A percentile compares a stretch with the other conserved stretches of the same genome.
Evolutionary conservation across 2,329 filamentous ascomycete genomes (phyloP).

Genomic region (Aspergillus spinulosporus): DNA sequence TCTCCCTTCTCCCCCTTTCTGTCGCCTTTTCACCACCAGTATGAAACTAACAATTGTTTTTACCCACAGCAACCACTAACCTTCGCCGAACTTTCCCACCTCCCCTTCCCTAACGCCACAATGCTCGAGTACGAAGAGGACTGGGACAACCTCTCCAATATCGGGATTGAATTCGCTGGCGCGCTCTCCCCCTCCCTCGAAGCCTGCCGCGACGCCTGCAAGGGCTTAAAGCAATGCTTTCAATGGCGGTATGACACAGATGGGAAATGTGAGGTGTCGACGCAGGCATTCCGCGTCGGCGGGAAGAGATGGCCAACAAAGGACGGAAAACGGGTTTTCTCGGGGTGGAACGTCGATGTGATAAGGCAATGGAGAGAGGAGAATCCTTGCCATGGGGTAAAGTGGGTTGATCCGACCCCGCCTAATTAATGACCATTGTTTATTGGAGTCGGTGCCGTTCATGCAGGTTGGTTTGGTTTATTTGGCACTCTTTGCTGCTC

Average conservation of each 20-base stretch:
- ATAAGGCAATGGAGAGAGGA: slow-evolving; percentile 17
- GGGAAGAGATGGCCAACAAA: slow-evolving; percentile 7
- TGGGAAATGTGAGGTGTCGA: slow-evolving; percentile 16
- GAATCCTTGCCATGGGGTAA: slow-evolving; percentile 12
- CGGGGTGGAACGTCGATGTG: slow-evolving; percentile 18
- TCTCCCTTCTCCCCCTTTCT: not conserved
- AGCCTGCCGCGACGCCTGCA: slow-evolving; percentile 54
- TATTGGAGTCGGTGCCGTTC: not conserved
- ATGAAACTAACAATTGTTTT: not conserved
- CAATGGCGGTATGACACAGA: slow-evolving; percentile 32
- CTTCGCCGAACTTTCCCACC: slow-evolving; percentile 53
- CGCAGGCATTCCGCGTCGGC: slow-evolving; percentile 17
- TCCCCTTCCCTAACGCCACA: slow-evolving; percentile 46
- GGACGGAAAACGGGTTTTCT: slow-evolving; percentile 11
- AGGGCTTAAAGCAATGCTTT: slow-evolving; percentile 35
- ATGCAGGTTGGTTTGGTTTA: not conserved
- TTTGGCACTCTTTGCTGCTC: not conserved
- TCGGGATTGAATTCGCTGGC: slow-evolving; percentile 44
- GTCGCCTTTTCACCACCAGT: not conserved
- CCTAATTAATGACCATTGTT: not conserved
- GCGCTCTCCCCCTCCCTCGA: slow-evolving; percentile 45
- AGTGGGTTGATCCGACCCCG: slow-evolving; percentile 13
- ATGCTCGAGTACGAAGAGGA: slow-evolving; percentile 47
- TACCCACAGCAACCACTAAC: slow-evolving; percentile 44
- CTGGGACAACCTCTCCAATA: slow-evolving; percentile 57